Conservation (phyloP, 352 stramenopile genomes). For the Blastocystis sp. region DNA sequence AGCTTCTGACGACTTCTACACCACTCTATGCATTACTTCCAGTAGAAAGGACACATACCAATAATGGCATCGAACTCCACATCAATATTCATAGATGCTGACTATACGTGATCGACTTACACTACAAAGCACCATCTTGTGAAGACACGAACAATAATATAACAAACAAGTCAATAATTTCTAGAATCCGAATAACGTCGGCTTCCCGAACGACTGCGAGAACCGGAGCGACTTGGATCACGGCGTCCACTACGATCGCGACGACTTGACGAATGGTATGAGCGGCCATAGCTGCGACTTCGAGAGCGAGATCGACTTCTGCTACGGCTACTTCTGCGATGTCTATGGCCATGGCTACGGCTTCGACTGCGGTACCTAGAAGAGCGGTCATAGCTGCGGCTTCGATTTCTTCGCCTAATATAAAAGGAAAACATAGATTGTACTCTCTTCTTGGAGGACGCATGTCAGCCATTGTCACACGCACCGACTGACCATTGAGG, state of each 20-base stretch:
- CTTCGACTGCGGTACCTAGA: conserved; percentile 21
- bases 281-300: conserved; percentile 17
- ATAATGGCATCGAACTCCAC: conserved; percentile 24
- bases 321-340: not conserved
- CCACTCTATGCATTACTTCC: not conserved
- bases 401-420: not conserved
- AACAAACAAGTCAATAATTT: not conserved
- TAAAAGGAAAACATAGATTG: not conserved
- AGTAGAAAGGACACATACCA: not conserved
- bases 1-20: conserved; percentile 1
- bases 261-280: conserved; percentile 7
- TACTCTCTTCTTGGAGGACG: conserved; percentile 53
- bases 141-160: not conserved
- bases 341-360: not conserved
- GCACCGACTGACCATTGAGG: not conserved
- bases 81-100: not conserved
- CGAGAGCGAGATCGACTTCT: not conserved
- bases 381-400: conserved; percentile 8
- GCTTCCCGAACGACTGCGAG: not conserved
- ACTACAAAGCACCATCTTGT: not conserved
- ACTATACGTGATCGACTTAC: not conserved
- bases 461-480: conserved; percentile 33
- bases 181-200: not conserved
- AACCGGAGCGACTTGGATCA: not conserved
- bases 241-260: conserved; percentile 10